phyloP scores from a whole-genome alignment of 768 basidiomycete species.

The Lentinula sp. region DNA sequence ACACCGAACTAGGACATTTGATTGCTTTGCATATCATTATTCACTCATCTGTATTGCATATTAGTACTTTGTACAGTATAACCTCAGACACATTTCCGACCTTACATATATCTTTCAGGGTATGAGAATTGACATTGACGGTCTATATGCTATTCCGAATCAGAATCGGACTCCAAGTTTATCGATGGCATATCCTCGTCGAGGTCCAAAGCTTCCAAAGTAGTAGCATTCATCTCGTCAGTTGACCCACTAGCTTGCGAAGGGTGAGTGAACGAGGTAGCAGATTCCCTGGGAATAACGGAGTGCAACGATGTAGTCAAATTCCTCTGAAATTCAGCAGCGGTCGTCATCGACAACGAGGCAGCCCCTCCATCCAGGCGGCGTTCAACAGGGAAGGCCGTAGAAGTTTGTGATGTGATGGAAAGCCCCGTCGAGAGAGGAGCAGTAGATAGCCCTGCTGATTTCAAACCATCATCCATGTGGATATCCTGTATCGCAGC shows the following conservation, averaged over 20 bases:
- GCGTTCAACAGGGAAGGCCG: background rate
- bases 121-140: background rate
- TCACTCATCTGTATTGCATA: background rate
- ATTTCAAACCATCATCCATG: conserved; percentile 1
- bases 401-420: background rate
- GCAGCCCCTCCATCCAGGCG: background rate
- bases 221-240: background rate
- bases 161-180: conserved; percentile 76
- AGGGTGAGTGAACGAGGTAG: background rate
- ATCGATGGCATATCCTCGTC: conserved; percentile 75
- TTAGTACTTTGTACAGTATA: background rate
- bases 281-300: background rate
- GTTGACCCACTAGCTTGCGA: background rate
- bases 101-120: background rate
- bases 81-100: background rate
- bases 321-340: background rate
- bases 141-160: conserved; percentile 28
- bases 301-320: background rate
- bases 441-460: background rate
- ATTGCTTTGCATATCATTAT: background rate
- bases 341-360: background rate
- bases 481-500: conserved; percentile 4
- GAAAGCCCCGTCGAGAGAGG: background rate
- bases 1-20: background rate
- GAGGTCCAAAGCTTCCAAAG: conserved; percentile 31